Evolutionary conservation across 2,329 filamentous ascomycete species (phyloP).

Genomic region (Pseudogymnoascus sp.): DNA sequence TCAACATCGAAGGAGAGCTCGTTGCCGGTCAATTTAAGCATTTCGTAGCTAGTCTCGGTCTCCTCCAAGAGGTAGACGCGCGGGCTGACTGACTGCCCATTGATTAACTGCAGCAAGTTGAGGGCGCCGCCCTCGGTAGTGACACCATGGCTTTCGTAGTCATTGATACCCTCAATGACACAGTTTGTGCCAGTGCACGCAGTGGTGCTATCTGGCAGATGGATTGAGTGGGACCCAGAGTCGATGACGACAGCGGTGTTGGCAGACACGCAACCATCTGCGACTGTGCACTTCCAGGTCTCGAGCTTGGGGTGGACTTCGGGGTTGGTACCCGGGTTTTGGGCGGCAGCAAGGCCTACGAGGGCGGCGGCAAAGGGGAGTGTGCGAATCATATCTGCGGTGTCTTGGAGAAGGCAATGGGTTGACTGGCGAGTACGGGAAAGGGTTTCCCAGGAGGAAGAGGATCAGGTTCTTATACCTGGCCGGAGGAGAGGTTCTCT

Average conservation of each 20-base stretch:
- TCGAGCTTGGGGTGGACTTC: conserved; percentile 45
- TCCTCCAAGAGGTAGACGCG: conserved; percentile 39
- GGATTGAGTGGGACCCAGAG: conserved; percentile 38
- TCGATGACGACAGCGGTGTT: conserved; percentile 46
- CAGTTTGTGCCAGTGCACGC: conserved; percentile 48
- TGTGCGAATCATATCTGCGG: neutral
- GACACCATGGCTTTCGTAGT: conserved; percentile 41
- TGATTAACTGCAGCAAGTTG: conserved; percentile 26
- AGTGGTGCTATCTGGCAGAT: conserved; percentile 36
- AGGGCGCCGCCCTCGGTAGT: conserved; percentile 32
- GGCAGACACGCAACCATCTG: conserved; percentile 40
- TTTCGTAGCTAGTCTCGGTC: conserved; percentile 36
- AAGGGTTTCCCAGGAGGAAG: neutral
- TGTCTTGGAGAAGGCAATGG: neutral
- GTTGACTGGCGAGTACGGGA: neutral
- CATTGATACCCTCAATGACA: conserved; percentile 42
- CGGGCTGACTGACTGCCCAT: conserved; percentile 28
- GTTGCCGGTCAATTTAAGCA: conserved; percentile 37
- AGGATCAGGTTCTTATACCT: neutral
- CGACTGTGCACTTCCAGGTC: conserved; percentile 46
- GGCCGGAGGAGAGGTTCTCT: neutral
- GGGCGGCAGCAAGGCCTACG: conserved; percentile 27
- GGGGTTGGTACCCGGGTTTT: conserved; percentile 32
- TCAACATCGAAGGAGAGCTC: conserved; percentile 38
- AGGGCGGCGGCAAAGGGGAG: neutral